Conservation (phyloP, 2,329 filamentous ascomycete species). For the Pyricularia sp. region DNA sequence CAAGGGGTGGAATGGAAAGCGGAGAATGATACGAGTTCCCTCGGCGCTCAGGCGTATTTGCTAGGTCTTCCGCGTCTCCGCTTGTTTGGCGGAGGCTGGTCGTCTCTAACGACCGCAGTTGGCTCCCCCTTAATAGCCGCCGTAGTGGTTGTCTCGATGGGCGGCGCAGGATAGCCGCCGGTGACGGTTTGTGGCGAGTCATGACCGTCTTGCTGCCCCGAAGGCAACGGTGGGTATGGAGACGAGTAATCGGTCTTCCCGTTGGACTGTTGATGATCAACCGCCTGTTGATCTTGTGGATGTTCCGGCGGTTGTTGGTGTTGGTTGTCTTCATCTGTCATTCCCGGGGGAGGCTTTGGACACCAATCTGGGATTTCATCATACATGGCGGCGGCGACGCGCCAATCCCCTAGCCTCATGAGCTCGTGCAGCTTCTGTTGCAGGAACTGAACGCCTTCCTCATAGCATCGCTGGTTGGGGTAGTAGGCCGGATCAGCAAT, state of each 20-base stretch:
- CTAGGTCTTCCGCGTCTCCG: conserved; percentile 1
- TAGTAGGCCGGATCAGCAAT: conserved; percentile 8
- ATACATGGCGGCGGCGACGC: conserved; percentile 12
- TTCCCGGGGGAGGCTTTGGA: conserved; percentile 6
- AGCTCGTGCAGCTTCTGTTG: conserved; percentile 10
- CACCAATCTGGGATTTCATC: conserved; percentile 11
- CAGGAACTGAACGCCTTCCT: conserved; percentile 10
- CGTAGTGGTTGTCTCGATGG: background rate
- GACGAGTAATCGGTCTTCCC: conserved; percentile 1
- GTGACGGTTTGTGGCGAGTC: background rate
- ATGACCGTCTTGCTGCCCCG: background rate
- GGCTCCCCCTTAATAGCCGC: background rate
- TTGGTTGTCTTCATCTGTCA: background rate
- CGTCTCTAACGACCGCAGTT: background rate
- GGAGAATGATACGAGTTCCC: background rate
- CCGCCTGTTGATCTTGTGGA: conserved; percentile 1
- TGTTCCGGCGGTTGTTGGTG: conserved; percentile 6
- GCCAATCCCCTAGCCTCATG: conserved; percentile 11
- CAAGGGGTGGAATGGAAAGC: background rate
- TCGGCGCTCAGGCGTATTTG: conserved; percentile 1
- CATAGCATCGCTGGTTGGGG: conserved; percentile 8
- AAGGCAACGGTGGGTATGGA: background rate
- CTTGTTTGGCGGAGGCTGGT: conserved; percentile 2
- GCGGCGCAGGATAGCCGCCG: background rate
- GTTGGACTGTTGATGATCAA: conserved; percentile 2